Evolutionary conservation across 2,329 filamentous ascomycete genomes (phyloP), one percentile per base, ranked within the genome.

Genomic region (Penicillium occitanis): DNA sequence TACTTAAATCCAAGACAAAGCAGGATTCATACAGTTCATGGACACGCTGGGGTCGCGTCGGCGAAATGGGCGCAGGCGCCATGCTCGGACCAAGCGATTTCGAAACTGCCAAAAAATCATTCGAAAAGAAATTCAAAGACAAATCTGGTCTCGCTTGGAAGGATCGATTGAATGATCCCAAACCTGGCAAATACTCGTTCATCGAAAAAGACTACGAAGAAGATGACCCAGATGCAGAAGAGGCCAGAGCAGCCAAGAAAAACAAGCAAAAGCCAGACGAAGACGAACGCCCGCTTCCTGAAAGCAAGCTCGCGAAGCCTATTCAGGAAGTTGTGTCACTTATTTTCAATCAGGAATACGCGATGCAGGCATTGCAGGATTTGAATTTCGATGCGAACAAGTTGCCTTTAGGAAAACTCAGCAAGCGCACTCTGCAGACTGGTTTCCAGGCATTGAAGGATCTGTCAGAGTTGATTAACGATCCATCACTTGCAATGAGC

Each of bases 41-140:
- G 90, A 92, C 89, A 2, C 85, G 91, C 65, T 96, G 91, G 91
- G 92, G 92, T 25, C 87, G 92, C 25, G 91, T 96, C 4, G 85
- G 85, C 3, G 85, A 86, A 68, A 70, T 68, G 28, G 85, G 85
- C 1, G 80, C 85, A 67, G 78, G 65, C 33, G 77, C 79, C 2
- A 67, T 77, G 40, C 73, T 85, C 2, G 80, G 80, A 0, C 61
- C 71, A 8, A 79, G 78, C 7, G 69, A 67, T 3, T 70, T 84
- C 0, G 64, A 74, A 1, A 69, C 72, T 40, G 85, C 85, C 1
- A 72, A 80, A 37, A 68, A 59, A 2, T 69, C 80, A 0, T 87
- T 86, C 70, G 74, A 84, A 59, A 83, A 82, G 68, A 87, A 87
- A 69, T 87, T 87, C 78, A 85, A 82, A 67, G 82, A 83, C 66